These are phyloP conservation scores for Coelastrella sp. DNA, from an alignment of 139 green algal genomes.

Conservation along the genomic window DNA sequence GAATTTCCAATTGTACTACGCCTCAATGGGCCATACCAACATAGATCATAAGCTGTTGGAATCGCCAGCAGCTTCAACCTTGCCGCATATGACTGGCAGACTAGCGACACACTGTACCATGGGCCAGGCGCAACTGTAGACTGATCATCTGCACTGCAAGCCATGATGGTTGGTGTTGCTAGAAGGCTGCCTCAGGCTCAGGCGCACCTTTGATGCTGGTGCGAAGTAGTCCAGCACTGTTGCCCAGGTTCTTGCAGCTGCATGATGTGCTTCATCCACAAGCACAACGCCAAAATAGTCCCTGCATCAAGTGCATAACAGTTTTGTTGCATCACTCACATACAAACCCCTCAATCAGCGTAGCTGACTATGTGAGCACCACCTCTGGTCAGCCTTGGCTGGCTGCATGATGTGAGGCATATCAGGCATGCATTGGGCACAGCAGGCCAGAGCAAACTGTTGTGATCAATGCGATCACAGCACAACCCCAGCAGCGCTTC, in stretches of 20 bases:
- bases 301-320: background rate
- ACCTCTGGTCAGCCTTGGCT: background rate
- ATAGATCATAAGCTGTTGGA: background rate
- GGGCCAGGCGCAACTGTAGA: background rate
- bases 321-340: background rate
- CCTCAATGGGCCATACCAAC: background rate
- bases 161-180: background rate
- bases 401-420: background rate
- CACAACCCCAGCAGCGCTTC: too few relatives aligned
- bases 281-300: constrained; percentile 12
- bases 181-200: background rate
- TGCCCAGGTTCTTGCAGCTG: background rate
- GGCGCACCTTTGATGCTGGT: constrained; percentile 9
- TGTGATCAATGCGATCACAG: too few relatives aligned
- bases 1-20: background rate
- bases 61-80: too few relatives aligned
- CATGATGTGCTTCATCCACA: constrained; percentile 12
- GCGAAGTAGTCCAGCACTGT: constrained; percentile 22
- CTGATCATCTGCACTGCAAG: background rate
- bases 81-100: too few relatives aligned
- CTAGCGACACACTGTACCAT: background rate
- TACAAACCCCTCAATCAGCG: background rate
- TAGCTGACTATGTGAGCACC: background rate
- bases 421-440: too few relatives aligned
- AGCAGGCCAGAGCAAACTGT: too few relatives aligned